phyloP scores from a whole-genome alignment of 305 asterid species.

The Striga hermonthica region DNA sequence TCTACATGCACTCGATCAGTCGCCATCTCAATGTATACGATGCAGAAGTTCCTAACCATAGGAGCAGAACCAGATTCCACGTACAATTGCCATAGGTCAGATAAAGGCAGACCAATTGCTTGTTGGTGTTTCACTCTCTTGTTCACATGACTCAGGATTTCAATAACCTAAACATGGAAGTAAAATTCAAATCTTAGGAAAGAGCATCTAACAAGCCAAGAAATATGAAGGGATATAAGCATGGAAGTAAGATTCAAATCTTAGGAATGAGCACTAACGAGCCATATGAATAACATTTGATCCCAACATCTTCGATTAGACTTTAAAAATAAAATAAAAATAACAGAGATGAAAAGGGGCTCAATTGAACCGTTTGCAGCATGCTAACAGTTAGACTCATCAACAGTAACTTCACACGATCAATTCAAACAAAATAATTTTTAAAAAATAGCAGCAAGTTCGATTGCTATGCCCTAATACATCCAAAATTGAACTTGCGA shows the following conservation, averaged over 20 bases:
- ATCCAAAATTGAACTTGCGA: constrained; percentile 9
- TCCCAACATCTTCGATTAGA: constrained; percentile 13
- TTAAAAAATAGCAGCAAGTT: too few relatives aligned
- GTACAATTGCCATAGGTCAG: constrained; percentile 77
- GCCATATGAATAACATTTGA: constrained; percentile 2
- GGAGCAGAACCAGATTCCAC: constrained; percentile 65
- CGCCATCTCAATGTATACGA: constrained; percentile 90
- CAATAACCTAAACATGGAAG: constrained; percentile 60
- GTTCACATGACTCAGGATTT: constrained; percentile 88
- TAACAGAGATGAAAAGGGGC: constrained; percentile 15
- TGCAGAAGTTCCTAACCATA: constrained; percentile 87
- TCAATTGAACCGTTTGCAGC: not conserved
- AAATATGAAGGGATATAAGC: constrained; percentile 15
- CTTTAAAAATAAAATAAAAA: not conserved
- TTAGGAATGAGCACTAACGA: constrained; percentile 17
- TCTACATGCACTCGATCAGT: constrained; percentile 68
- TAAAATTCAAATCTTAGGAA: constrained; percentile 24
- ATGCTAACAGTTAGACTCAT: constrained; percentile 6
- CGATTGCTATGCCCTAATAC: constrained; percentile 18
- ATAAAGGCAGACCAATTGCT: constrained; percentile 65
- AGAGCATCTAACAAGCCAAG: constrained; percentile 19
- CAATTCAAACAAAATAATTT: too few relatives aligned
- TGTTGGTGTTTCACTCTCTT: constrained; percentile 85
- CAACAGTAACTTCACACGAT: too few relatives aligned
- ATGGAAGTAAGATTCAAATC: constrained; percentile 7